A percentile compares a stretch with the other conserved stretches of the same genome.
Evolutionary conservation across 2,329 filamentous ascomycete genomes (phyloP).

Genomic region (Apiospora kogelbergensis): DNA sequence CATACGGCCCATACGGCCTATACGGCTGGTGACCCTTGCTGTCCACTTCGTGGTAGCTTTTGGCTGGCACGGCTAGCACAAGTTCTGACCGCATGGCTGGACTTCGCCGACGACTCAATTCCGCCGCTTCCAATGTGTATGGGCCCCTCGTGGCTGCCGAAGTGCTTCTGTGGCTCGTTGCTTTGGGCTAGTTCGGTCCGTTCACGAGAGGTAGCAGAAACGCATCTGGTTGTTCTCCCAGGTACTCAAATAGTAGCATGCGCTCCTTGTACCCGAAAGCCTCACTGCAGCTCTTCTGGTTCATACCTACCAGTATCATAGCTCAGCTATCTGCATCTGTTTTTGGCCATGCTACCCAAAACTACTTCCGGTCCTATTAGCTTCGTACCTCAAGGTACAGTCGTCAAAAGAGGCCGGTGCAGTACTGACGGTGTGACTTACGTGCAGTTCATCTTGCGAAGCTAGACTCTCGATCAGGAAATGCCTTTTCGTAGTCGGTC

Average conservation of each 20-base stretch:
- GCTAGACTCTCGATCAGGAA: neutral
- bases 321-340: neutral
- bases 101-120: neutral
- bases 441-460: neutral
- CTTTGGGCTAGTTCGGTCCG: too few species aligned
- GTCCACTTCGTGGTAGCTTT: neutral
- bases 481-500: neutral
- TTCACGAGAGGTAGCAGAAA: too few species aligned
- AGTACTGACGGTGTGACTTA: neutral
- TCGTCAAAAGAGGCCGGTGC: neutral
- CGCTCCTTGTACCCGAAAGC: too few species aligned
- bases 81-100: neutral
- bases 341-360: neutral
- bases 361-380: neutral
- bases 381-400: neutral
- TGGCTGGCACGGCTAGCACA: neutral
- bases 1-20: too few species aligned
- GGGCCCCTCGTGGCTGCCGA: too few species aligned
- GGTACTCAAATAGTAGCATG: too few species aligned
- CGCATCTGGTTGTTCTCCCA: too few species aligned
- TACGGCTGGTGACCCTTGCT: neutral
- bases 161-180: too few species aligned
- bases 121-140: neutral
- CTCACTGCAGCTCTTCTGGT: too few species aligned
- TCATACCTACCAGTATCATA: too few species aligned